A percentile compares a stretch with the other conserved stretches of the same genome.
These are phyloP conservation scores for Lasiodiplodia sp. DNA, from an alignment of 2,329 filamentous ascomycete genomes.

Conservation along the genomic window DNA sequence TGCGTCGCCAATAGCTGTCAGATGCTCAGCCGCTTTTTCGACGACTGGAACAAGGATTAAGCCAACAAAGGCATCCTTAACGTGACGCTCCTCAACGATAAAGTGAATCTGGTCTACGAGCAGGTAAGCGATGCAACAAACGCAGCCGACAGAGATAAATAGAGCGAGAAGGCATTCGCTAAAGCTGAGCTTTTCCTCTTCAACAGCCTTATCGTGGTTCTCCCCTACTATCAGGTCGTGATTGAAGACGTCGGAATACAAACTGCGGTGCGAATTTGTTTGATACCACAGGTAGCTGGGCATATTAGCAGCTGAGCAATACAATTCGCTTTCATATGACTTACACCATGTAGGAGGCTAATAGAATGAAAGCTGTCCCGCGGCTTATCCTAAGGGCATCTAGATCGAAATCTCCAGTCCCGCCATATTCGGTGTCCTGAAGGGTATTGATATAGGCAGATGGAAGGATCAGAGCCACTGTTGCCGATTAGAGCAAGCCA, in stretches of 20 bases:
- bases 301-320: neutral
- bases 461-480: conserved; percentile 58
- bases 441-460: conserved; percentile 61
- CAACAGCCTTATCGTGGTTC: conserved; percentile 67
- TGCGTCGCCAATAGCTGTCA: conserved; percentile 84
- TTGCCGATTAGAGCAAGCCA: neutral
- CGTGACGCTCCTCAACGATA: conserved; percentile 61
- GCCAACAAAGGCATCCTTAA: conserved; percentile 66
- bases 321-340: neutral
- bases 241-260: conserved; percentile 77
- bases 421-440: conserved; percentile 35
- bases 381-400: conserved; percentile 73
- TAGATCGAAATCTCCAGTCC: conserved; percentile 36
- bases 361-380: conserved; percentile 72
- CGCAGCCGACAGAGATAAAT: conserved; percentile 68
- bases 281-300: conserved; percentile 70
- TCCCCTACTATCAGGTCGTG: conserved; percentile 72
- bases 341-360: conserved; percentile 66
- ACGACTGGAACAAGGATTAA: conserved; percentile 82
- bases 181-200: conserved; percentile 74
- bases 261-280: conserved; percentile 75
- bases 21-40: conserved; percentile 85
- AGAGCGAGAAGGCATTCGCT: conserved; percentile 75
- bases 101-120: conserved; percentile 75
- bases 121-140: conserved; percentile 77